phyloP scores from a whole-genome alignment of 257 asterid species.

The Solanum clarkiae region DNA sequence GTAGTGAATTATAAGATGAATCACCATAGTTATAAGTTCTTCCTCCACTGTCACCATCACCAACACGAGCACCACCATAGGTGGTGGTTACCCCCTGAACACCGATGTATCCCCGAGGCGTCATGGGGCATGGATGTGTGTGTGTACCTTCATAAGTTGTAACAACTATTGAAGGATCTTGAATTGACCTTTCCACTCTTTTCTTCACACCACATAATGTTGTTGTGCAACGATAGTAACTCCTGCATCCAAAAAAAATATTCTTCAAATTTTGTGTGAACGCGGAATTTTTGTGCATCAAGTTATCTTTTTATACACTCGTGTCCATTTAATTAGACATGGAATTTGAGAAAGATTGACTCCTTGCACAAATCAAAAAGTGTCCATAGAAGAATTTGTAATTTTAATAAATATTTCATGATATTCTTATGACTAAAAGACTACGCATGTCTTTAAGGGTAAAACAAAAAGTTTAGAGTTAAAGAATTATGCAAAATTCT shows the following conservation, averaged over 20 bases:
- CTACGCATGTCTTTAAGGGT: too few relatives aligned
- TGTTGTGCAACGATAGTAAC: slow-evolving; percentile 89
- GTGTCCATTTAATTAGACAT: too few relatives aligned
- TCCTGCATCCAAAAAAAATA: slow-evolving; percentile 29
- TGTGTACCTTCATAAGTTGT: slow-evolving; percentile 92
- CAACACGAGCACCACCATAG: not conserved
- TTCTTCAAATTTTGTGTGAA: too few relatives aligned
- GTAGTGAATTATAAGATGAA: slow-evolving; percentile 2
- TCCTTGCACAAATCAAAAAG: not conserved
- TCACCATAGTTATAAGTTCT: not conserved
- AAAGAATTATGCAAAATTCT: too few relatives aligned
- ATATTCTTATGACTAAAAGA: too few relatives aligned
- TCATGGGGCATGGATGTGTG: slow-evolving; percentile 45
- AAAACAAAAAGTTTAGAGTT: too few relatives aligned
- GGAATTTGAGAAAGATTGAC: not conserved
- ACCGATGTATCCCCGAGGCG: slow-evolving; percentile 37
- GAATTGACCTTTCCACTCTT: slow-evolving; percentile 70
- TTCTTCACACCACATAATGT: slow-evolving; percentile 81
- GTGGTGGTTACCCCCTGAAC: slow-evolving; percentile 22
- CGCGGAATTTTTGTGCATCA: too few relatives aligned
- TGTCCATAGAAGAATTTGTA: not conserved
- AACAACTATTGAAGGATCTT: slow-evolving; percentile 66
- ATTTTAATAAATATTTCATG: too few relatives aligned
- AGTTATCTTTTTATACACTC: too few relatives aligned
- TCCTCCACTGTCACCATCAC: not conserved